Percentiles rank a stretch among this genome's conserved stretches.
phyloP scores from a whole-genome alignment of 164 flowering plant genomes.

The Warburgia ugandensis region DNA sequence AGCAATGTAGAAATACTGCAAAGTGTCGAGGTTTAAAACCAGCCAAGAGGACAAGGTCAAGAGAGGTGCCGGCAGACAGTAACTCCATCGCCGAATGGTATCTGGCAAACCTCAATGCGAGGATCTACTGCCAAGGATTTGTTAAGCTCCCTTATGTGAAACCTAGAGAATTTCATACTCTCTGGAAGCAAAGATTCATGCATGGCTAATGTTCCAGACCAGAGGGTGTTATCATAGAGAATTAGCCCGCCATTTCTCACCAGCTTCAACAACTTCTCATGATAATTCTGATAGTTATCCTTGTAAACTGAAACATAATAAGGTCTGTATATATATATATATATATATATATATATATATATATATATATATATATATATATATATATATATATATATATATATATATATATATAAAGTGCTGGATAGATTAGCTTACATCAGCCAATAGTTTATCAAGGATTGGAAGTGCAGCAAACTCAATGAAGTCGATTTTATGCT shows the following conservation, averaged over 20 bases:
- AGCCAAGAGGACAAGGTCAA: not conserved
- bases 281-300: conserved; percentile 13
- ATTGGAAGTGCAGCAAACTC: conserved; percentile 13
- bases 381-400: no score
- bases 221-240: conserved; percentile 20
- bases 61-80: conserved; percentile 11
- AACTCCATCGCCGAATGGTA: conserved; percentile 18
- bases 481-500: conserved; percentile 26
- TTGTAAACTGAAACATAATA: no score
- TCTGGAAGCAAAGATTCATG: not conserved
- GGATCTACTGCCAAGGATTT: conserved; percentile 13
- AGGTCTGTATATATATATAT: no score
- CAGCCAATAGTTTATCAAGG: conserved; percentile 16
- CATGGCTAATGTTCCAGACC: conserved; percentile 12
- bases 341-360: no score
- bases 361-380: no score
- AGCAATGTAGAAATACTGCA: no score
- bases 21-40: no score
- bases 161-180: not conserved
- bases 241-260: conserved; percentile 20
- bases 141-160: conserved; percentile 8
- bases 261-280: conserved; percentile 15
- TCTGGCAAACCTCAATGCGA: conserved; percentile 14
- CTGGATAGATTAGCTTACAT: no score
- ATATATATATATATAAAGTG: not conserved